Conservation (phyloP, 2,329 filamentous ascomycete species). For the Diaporthe longicolla region DNA sequence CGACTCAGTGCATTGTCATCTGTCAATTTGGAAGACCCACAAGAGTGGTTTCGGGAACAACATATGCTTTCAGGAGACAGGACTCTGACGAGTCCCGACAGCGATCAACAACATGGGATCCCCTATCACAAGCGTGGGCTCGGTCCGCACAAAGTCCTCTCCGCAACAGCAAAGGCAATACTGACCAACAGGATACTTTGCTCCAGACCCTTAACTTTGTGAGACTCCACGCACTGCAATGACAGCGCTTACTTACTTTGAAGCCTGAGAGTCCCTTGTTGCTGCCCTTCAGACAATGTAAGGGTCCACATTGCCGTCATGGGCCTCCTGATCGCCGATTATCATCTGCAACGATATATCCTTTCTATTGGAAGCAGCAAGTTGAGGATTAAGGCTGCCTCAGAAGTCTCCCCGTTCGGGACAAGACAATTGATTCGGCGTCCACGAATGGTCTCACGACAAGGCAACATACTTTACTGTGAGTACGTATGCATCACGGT, state of each 20-base stretch:
- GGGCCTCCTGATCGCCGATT: neutral
- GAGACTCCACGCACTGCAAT: neutral
- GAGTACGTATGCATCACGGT: neutral
- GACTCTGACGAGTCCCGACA: slow-evolving; percentile 9
- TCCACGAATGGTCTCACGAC: neutral
- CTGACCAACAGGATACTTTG: neutral
- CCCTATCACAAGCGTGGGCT: neutral
- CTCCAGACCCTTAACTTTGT: neutral
- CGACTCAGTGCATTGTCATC: slow-evolving; percentile 26
- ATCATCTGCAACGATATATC: neutral
- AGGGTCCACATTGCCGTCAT: neutral
- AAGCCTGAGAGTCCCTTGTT: neutral
- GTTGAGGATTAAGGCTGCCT: neutral
- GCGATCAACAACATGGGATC: slow-evolving; percentile 21
- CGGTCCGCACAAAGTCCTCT: neutral
- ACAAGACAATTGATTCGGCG: neutral
- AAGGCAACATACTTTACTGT: neutral
- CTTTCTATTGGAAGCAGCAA: slow-evolving; percentile 12
- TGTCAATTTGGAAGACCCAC: slow-evolving; percentile 2
- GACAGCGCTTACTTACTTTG: neutral
- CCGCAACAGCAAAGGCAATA: neutral
- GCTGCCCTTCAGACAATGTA: neutral
- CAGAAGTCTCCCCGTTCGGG: neutral
- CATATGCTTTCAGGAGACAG: slow-evolving; percentile 17
- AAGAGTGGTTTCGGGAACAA: slow-evolving; percentile 1